Evolutionary conservation across 2,329 filamentous ascomycete genomes (phyloP), one percentile per base, ranked within the genome.

Genomic region (Aspergillus neotritici): DNA sequence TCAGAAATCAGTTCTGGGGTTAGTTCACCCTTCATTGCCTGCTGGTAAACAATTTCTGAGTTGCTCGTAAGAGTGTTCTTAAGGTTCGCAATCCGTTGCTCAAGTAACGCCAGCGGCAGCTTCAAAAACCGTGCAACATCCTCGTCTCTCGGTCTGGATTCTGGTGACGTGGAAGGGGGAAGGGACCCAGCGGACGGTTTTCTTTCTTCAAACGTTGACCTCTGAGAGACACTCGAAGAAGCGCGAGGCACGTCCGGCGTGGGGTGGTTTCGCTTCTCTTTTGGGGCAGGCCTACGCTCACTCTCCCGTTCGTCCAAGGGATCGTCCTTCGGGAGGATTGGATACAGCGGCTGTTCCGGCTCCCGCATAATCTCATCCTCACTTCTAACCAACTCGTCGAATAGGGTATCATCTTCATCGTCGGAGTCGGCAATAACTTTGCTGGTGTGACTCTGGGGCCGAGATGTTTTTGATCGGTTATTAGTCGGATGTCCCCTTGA

Each of bases 11-110:
- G 37, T 16, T 66, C 62, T 11, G 61, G 57, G 2, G 57, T 56
- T 2, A 56, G 53, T 40, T 57, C 53, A 4, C 65, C 67, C 42
- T 62, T 58, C 57, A 70, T 62, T 21, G 62, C 58, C 40, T 58
- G 54, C 33, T 68, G 51, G 41, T 66, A 67, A 11, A 68, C 59
- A 29, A 61, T 47, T 34, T 67, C 59, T 1, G 68, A 64, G 40
- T 68, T 67, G 25, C 52, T 58, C 30, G 61, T 52, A 17, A 63
- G 51, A 3, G 56, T 63, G 32, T 48, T 37, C 35, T 62, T 56
- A 28, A 70, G 44, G n/a, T 46, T 53, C 16, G 54, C 47, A 35
- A 66, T 54, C 12, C 57, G 48, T 17, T 47, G 39, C 6, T 58
- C 54, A n/a, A 68, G 48, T 8, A 50, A 52, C 10, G 50, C 44